Evolutionary conservation across 495 filamentous ascomycete species (phyloP), one percentile per base, ranked within the genome.

Genomic region (Neurospora tetraspora): DNA sequence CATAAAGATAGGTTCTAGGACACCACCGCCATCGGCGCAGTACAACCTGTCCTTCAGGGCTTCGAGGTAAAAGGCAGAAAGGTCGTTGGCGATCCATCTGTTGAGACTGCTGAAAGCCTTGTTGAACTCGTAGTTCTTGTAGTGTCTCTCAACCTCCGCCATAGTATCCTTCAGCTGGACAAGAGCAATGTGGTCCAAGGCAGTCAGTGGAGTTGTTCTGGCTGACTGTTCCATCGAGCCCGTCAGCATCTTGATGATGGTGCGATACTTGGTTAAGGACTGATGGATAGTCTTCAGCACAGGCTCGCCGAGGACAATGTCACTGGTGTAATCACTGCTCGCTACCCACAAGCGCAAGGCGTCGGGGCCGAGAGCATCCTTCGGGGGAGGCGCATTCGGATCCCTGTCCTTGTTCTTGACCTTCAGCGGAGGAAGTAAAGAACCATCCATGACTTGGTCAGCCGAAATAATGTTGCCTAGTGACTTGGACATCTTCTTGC

Each of bases 401-500:
- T 71, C 70, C 14, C 53, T 65, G 53, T 65, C 23, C 59, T 72
- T 82, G 76, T 79, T 82, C 81, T 79, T 87, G 79, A 11, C 77
- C 53, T 79, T 88, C 31, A 84, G 70, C 5, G 82, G 81, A 1
- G 83, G 84, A 10, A 86, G 65, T 4, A 96, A 84, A 10, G 90
- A 82, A 40, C 94, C 95, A 47, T 92, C 87, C 82, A 97, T 94
- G 75, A 99, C 94, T 73, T 96, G 83, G 68, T 89, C 86, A 0
- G 96, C 94, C 1, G 88, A 85, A 71, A 98, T 89, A 61, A 91
- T 87, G 78, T 99, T 98, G n/a, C 96, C 96, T 18, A 97, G 83
- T 3, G 93, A 97, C 80, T 99, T 99, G 80, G 94, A 97, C 96
- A 99, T 99, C 79, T 99, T 99, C 74, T 91, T 93, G 31, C 95